Conservation (phyloP, 768 basidiomycete species). For the Artomyces pyxidatus region DNA sequence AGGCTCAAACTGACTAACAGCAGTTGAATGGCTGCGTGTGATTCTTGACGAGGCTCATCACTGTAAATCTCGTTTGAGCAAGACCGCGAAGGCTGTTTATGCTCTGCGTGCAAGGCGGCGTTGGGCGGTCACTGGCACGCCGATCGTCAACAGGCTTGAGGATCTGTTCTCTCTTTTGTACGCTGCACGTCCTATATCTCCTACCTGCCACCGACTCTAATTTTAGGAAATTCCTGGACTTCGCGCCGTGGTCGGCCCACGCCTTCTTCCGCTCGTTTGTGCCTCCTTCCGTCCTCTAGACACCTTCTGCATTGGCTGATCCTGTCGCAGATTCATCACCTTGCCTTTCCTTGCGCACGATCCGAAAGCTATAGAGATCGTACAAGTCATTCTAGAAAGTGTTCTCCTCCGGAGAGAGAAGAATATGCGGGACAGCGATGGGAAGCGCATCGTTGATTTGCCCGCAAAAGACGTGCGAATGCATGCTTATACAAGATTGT, state of each 20-base stretch:
- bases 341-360: slow-evolving; percentile 88
- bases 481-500: not conserved
- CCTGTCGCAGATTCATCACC: slow-evolving; percentile 70
- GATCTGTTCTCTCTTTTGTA: slow-evolving; percentile 83
- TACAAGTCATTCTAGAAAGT: slow-evolving; percentile 89
- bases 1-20: not conserved
- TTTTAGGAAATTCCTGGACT: slow-evolving; percentile 65
- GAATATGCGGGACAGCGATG: slow-evolving; percentile 80
- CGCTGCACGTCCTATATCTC: slow-evolving; percentile 15
- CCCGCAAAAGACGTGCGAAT: slow-evolving; percentile 69
- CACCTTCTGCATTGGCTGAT: not conserved
- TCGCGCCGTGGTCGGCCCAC: slow-evolving; percentile 74
- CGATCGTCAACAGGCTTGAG: slow-evolving; percentile 89
- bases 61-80: slow-evolving; percentile 84
- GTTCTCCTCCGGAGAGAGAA: slow-evolving; percentile 87
- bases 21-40: slow-evolving; percentile 76
- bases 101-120: slow-evolving; percentile 69
- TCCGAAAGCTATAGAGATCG: slow-evolving; percentile 88
- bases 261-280: slow-evolving; percentile 85
- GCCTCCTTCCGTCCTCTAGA: not conserved
- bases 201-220: not conserved
- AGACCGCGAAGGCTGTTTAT: slow-evolving; percentile 84
- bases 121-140: slow-evolving; percentile 95
- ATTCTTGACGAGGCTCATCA: slow-evolving; percentile 93
- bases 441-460: slow-evolving; percentile 81